Conservation (phyloP, 179 eudicot genomes). For the Silene coronaria region DNA sequence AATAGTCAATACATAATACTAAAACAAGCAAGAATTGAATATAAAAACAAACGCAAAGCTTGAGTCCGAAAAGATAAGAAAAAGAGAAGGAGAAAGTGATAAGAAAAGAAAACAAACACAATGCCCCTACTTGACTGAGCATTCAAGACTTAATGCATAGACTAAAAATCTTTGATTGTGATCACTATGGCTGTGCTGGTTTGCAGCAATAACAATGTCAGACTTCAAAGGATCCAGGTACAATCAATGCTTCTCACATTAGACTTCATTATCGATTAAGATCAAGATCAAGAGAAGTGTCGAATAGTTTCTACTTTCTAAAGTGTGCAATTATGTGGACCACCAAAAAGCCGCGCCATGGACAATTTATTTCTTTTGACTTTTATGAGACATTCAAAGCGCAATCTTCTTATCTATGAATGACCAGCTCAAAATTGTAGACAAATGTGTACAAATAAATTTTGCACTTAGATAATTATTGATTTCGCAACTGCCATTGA, state of each 20-base stretch:
- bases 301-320: neutral
- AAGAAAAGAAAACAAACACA: too few relatives aligned
- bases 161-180: neutral
- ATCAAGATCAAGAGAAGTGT: neutral
- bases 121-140: neutral
- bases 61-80: too few relatives aligned
- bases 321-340: neutral
- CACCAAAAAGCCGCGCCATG: neutral
- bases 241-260: neutral
- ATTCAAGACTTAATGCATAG: neutral
- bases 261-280: neutral
- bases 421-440: neutral
- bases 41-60: too few relatives aligned
- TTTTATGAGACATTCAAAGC: neutral
- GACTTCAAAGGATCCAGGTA: neutral
- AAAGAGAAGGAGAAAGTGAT: neutral
- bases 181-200: neutral
- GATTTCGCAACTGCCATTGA: too few relatives aligned
- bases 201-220: neutral
- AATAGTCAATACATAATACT: neutral
- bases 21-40: neutral
- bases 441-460: neutral
- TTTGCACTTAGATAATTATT: neutral
- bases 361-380: neutral
- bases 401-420: neutral